These are phyloP conservation scores for Actinidia polygama DNA, from an alignment of 179 eudicot species.

Conservation along the genomic window DNA sequence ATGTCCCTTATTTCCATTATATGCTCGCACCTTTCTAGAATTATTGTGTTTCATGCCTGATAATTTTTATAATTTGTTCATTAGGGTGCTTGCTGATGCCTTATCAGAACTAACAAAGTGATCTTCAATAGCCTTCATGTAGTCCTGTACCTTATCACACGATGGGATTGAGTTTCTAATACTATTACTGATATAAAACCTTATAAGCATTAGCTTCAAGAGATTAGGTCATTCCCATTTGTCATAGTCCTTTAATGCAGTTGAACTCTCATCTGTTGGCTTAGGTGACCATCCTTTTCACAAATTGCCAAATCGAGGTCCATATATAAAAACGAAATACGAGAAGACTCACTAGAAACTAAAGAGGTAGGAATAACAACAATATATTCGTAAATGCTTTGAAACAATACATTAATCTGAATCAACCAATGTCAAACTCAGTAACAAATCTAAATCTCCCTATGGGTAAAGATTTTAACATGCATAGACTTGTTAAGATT, in stretches of 20 bases:
- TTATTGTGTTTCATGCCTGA: no score
- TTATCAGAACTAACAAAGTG: no score
- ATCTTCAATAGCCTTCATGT: constrained; percentile 23
- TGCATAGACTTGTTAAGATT: neutral
- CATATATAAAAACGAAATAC: neutral
- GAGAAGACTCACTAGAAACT: neutral
- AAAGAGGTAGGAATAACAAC: neutral
- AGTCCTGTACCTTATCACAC: constrained; percentile 16
- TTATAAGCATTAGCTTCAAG: constrained; percentile 18
- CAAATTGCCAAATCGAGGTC: neutral
- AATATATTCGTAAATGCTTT: neutral
- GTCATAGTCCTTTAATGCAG: neutral
- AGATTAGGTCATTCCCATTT: constrained; percentile 15
- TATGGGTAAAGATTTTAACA: neutral
- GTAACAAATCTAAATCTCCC: neutral
- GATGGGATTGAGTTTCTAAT: constrained; percentile 12
- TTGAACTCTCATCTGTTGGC: neutral
- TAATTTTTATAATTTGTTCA: no score
- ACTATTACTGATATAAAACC: neutral
- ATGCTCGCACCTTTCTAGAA: no score
- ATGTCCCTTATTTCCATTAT: no score
- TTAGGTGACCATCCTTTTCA: neutral
- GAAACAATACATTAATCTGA: neutral
- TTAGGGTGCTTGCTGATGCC: no score
- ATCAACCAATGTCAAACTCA: neutral